Evolutionary conservation across 2,329 filamentous ascomycete genomes (phyloP), one percentile per base, ranked within the genome.

Genomic region (Davidsoniella australis): DNA sequence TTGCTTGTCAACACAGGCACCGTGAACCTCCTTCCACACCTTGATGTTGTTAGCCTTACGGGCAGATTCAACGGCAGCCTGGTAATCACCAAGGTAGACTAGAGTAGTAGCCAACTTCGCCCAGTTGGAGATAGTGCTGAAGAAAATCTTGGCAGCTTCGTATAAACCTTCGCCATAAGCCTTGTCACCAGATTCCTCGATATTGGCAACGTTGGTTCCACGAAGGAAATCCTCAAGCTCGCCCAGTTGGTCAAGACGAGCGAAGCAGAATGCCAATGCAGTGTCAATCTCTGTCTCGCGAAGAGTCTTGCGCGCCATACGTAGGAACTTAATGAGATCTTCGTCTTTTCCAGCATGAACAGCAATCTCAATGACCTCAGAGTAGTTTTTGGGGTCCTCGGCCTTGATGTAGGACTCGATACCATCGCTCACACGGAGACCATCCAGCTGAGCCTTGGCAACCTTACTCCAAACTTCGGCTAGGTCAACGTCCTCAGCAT

Each of bases 11-110:
- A 98, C 85, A 62, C 91, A 98, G 18, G 89, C 91, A 61, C 86
- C 83, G 67, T 96, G 93, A 57, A 98, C 91, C 67, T 98, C 85
- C 68, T 91, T 94, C 91, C 91, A 98, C 47, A 98, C 91, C 71
- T 94, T 95, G 67, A 95, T 88, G 66, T 86, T 96, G 73, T 96
- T 98, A 59, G 91, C 91, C 70, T 98, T 96, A 63, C 91, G 85
- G 23, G 93, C 91, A 60, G 87, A 95, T 64, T 98, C 91, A 40
- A 98, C 91, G 42, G 91, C 91, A 58, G 86, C 86, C 66, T 98
- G 93, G 70, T 98, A 96, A 58, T 98, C 91, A 56, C 81, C 83
- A 5, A 98, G 78, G 64, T 96, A 87, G n/a, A 98, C 91, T 53
- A 96, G 76, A 9, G 91, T 98, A 9, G 91, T 96, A 12, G 91